Evolutionary conservation across 2,329 filamentous ascomycete genomes (phyloP), one percentile per base, ranked within the genome.

Genomic region (Truncatella angustata): DNA sequence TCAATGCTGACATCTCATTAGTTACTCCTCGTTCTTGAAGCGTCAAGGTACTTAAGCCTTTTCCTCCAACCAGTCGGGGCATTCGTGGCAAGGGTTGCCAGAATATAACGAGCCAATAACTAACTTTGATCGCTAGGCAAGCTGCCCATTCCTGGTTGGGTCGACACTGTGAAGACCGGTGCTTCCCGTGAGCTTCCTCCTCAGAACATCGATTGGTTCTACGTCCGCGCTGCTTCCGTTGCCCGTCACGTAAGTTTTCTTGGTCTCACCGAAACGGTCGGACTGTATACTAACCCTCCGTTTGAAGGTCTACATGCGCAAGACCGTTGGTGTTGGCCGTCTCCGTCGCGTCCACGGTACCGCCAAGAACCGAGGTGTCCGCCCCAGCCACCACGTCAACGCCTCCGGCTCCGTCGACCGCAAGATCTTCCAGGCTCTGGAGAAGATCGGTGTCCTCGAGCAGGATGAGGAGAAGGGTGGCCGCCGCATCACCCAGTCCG

Each of bases 371-470:
- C 91, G 94, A 67, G 94, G 94, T 69, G 85, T 85, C 67, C 85
- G 88, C 66, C 94, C 94, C 73, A 90, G 86, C 62, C 87, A 96
- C 80, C 94, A 99, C 85, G 90, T 96, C 69, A 89, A 97, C 73
- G 94, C 92, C 75, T 92, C 87, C 66, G 93, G 93, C 75, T 87
- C 86, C 72, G 92, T 99, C 66, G 94, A 99, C 85, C 91, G 94
- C 78, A 97, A 97, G 85, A 84, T 96, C 73, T 81, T 97, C 75
- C 94, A 99, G 85, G 82, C 92, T 58, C 89, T 99, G 55, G 94
- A 97, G 89, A 97, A 97, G 89, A 97, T 99, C 70, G 92, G 93
- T 76, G 92, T 99, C 67, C 81, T 99, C 59, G 94, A 99, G 88
- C 82, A 89, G 72, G 93, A 97, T 69, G 93, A 97, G 85, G 93